A percentile compares a stretch with the other conserved stretches of the same genome.
These are phyloP conservation scores for Fraxinus nigra DNA, from an alignment of 305 asterid genomes.

Conservation along the genomic window DNA sequence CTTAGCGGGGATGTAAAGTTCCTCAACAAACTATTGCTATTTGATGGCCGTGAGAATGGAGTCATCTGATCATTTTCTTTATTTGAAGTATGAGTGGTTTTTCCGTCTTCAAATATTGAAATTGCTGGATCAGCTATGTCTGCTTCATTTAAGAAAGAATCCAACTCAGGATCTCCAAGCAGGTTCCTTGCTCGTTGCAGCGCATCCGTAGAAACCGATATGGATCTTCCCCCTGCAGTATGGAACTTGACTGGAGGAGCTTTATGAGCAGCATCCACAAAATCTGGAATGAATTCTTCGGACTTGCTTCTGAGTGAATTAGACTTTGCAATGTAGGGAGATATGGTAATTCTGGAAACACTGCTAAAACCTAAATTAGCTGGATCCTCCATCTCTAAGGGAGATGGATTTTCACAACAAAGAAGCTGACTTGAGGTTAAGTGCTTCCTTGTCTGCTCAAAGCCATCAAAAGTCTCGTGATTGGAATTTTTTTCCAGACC, in stretches of 20 bases:
- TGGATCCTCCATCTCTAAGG: conserved; percentile 22
- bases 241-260: conserved; percentile 78
- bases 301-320: conserved; percentile 32
- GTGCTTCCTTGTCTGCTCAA: conserved; percentile 33
- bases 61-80: conserved; percentile 42
- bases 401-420: conserved; percentile 32
- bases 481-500: conserved; percentile 52
- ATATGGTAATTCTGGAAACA: conserved; percentile 28
- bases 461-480: conserved; percentile 33
- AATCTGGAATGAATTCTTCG: conserved; percentile 31
- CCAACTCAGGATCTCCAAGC: conserved; percentile 71
- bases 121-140: conserved; percentile 35
- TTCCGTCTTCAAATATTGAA: conserved; percentile 35
- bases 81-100: conserved; percentile 26
- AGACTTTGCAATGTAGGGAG: conserved; percentile 34
- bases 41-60: conserved; percentile 38
- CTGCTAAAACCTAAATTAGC: conserved; percentile 30
- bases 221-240: conserved; percentile 95
- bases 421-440: conserved; percentile 31
- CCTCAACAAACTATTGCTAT: conserved; percentile 32
- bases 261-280: conserved; percentile 39
- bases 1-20: conserved; percentile 63
- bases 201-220: conserved; percentile 84
- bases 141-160: conserved; percentile 46
- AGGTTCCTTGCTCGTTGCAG: conserved; percentile 79